A percentile compares a stretch with the other conserved stretches of the same genome.
Evolutionary conservation across 495 filamentous ascomycete species (phyloP).

Genomic region (Talaromyces liani): DNA sequence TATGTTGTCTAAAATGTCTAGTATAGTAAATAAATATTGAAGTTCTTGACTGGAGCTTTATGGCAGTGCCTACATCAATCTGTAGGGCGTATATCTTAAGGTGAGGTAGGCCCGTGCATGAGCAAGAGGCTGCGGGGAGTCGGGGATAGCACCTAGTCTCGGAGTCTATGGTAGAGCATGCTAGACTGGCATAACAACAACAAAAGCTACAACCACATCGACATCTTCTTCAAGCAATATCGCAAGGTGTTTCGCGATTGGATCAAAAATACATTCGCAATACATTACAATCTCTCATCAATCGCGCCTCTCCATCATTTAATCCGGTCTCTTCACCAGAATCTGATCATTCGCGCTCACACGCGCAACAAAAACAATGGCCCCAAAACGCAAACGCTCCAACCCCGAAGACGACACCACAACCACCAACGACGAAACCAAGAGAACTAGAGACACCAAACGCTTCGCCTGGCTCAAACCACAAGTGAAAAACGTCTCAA

Average conservation of each 20-base stretch:
- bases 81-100: background rate
- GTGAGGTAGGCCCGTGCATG: background rate
- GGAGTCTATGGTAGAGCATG: too few species aligned
- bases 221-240: background rate
- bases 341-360: too few species aligned
- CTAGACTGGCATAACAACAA: too few species aligned
- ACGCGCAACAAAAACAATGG: background rate
- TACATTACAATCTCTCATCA: too few species aligned
- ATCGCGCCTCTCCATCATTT: background rate
- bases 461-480: conserved; percentile 40
- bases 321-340: too few species aligned
- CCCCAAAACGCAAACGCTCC: conserved; percentile 15
- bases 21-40: background rate
- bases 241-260: background rate
- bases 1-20: background rate
- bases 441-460: conserved; percentile 18
- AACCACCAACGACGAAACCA: conserved; percentile 9
- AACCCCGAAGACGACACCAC: conserved; percentile 16
- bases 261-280: too few species aligned
- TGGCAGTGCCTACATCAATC: background rate
- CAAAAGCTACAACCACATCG: background rate
- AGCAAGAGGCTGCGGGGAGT: too few species aligned
- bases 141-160: background rate
- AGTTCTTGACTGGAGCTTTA: background rate
- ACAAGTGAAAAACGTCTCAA: conserved; percentile 44